phyloP scores from a whole-genome alignment of 176 grass and related monocot species.

The Hyparrhenia diplandra region DNA sequence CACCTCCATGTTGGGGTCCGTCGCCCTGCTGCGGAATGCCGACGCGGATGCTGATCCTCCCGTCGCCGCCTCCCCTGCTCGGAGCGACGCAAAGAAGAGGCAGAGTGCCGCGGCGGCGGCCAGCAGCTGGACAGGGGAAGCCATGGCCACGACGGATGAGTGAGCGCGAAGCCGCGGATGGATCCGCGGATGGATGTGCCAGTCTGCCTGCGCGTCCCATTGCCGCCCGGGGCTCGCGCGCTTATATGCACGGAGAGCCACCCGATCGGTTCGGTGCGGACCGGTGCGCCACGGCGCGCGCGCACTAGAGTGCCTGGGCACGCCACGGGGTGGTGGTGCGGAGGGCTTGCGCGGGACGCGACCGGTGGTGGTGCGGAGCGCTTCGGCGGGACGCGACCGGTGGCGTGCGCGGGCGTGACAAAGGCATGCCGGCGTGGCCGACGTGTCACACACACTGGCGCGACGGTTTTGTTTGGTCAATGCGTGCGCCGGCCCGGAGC shows the following conservation, averaged over 20 bases:
- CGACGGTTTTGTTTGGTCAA: not conserved
- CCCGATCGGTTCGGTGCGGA: not conserved
- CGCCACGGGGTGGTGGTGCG: not conserved
- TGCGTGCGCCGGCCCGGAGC: not conserved
- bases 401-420: not conserved
- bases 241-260: conserved; percentile 19
- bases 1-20: conserved; percentile 35
- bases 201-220: not conserved
- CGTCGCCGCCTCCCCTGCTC: not conserved
- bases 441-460: not conserved
- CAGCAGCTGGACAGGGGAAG: not conserved
- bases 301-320: not conserved
- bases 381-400: too few species aligned
- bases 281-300: not conserved
- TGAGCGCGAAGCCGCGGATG: too few species aligned
- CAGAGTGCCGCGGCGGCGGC: not conserved
- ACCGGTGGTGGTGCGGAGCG: conserved; percentile 3
- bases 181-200: not conserved
- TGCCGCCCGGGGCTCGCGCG: not conserved
- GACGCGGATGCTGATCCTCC: not conserved
- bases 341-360: conserved; percentile 9
- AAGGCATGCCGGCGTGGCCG: not conserved
- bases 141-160: not conserved
- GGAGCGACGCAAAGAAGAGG: not conserved
- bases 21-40: conserved; percentile 22